Conservation (phyloP, 352 stramenopile species). For the Globisporangium apiculatum region DNA sequence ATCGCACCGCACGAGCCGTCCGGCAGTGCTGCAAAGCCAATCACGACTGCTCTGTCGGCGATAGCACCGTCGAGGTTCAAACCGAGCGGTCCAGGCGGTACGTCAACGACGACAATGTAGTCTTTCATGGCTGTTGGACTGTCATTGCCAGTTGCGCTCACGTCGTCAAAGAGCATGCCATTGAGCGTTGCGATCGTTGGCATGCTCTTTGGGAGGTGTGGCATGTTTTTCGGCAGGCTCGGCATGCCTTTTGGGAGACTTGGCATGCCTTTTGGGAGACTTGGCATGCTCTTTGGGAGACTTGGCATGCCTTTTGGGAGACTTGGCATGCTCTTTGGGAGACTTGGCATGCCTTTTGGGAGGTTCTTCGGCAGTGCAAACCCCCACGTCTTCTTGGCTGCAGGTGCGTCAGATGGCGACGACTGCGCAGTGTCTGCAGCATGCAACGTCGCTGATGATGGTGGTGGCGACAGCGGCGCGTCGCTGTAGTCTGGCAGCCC, state of each 20-base stretch:
- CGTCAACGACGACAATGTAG: constrained; percentile 36
- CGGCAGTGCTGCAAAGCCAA: constrained; percentile 51
- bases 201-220: constrained; percentile 2
- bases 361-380: constrained; percentile 11
- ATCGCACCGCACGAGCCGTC: constrained; percentile 40
- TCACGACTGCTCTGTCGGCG: constrained; percentile 33
- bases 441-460: neutral
- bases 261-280: neutral
- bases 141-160: neutral
- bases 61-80: constrained; percentile 41
- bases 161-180: constrained; percentile 13
- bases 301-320: neutral
- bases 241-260: constrained; percentile 3
- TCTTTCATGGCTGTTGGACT: too few species aligned
- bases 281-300: constrained; percentile 2
- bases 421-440: neutral
- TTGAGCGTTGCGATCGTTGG: constrained; percentile 5
- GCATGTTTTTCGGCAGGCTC: constrained; percentile 5
- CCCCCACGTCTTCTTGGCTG: constrained; percentile 11
- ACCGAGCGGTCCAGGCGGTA: constrained; percentile 42
- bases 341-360: neutral
- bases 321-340: constrained; percentile 1
- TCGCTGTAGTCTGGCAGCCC: constrained; percentile 1
- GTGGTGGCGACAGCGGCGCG: neutral
- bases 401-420: neutral